Base-by-base conservation (phyloP, 306 rosid genomes). In the Dryas octopetala region DNA sequence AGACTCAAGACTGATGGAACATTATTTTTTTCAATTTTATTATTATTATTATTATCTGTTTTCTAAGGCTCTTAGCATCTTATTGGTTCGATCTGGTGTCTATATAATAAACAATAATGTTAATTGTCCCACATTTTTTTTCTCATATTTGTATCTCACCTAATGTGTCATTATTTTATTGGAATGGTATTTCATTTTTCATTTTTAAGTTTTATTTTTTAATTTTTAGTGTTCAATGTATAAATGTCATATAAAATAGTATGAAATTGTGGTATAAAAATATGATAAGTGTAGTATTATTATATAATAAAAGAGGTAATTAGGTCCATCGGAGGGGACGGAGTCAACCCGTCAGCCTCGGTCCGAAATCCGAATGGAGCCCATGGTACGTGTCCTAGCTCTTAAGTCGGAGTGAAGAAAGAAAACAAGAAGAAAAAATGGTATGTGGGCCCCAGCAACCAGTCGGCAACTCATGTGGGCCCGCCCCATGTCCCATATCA, bases 271-370 rank as follows among this genome's bases (percentile, higher is more conserved):
- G 0, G 19, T 19, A 19, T 19, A 19, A 19, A 19, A 19, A 19
- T 19, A 19, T 19, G 0, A 19, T 19, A 19, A 19, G 19, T 19
- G 19, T 19, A 19, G 19, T 0, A 19, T 19, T 19, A 19, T 14
- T 8, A 6, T 40, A 0, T 4, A 7, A 15, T 63, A 51, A 47
- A 23, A 23, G 55, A 9, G 7, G 5, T 32, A 70, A 80, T 47
- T 14, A 32, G 82, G 82, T 74, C 17, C 2, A 17, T 60, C 1
- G 1, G 54, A 40, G 71, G 0, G 2, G 74, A 66, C 63, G 15
- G 60, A 70, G 83, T 89, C 88, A 83, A 80, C 78, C 78, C 68
- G 55, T 77, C 66, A 62, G 48, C 71, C n/a, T 7, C 52, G 73
- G 52, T 76, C 81, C 57, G 49, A 74, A 79, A 48, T 76, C 81